Base-by-base conservation (phyloP, 2,329 filamentous ascomycete genomes). In the Fusarium tuaranense region DNA sequence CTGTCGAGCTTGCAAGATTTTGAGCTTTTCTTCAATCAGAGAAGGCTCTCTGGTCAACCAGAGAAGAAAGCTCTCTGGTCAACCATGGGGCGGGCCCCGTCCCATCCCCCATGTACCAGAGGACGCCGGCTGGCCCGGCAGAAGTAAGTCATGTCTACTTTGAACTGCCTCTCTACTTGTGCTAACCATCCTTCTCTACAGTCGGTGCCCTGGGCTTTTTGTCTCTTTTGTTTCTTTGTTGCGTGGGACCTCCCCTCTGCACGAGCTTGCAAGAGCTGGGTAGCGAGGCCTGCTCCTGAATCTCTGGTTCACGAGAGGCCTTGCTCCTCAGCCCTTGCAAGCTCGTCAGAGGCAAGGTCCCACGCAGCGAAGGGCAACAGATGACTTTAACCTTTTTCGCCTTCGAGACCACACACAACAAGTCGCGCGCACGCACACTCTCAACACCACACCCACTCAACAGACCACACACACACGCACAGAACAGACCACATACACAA, bases 241-340 rank as follows among this genome's bases (percentile, higher is more conserved):
- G 63, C 48, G 63, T 53, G 46, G 64, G 60, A 51, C 48, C 27
- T 60, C 20, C 34, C 32, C 14, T n/a, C 57, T 30, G 53, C 12
- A 6, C 51, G 38, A 44, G 39, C 38, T 68, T 69, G 61, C 36
- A 61, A 64, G 58, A 5, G 63, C 71, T 72, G 44, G n/a, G 57
- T 39, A 63, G 65, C 14, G 34, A 18, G 39, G 41, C 22, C 58
- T 27, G 34, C 32, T 25, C 51, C 8, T 64, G 59, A 74, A 72
- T 27, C 70, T 72, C 62, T 14, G 72, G 68, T 72, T 72, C 71
- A 67, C 12, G n/a, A 57, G 25, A 16, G 16, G 12, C n/a, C 38
- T 14, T 32, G 6, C 39, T 57, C 39, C 41, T 27, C 58, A 39
- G 72, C 46, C 4, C 68, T 74, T 74, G 64, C 60, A 75, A 68